Base-by-base conservation (phyloP, 306 rosid genomes). In the Styphnolobium japonicum region DNA sequence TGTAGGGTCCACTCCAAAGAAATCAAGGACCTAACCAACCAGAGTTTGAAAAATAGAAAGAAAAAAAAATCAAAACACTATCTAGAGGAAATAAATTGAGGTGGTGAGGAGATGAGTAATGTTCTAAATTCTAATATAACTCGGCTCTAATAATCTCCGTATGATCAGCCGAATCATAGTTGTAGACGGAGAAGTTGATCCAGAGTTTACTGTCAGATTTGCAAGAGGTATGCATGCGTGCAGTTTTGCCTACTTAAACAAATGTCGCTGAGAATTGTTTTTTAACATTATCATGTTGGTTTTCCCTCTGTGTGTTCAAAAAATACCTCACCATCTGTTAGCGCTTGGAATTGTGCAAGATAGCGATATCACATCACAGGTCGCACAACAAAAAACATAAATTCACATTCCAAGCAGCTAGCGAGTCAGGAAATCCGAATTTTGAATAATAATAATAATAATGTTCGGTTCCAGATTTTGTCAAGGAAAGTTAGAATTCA, bases 1-100 rank as follows among this genome's bases (percentile, higher is more conserved):
- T 19, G 84, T 80, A 51, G 90, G 92, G 81, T 95, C 90, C 78
- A 92, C 98, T 75, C 90, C 89, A 60, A 92, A 92, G 91, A 89
- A 91, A 82, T 90, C 94, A 85, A 95, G 86, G 19, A 95, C 98
- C 98, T 95, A 81, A 51, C 51, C 46, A 82, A 74, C 64, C 46
- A 81, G 34, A 11, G 21, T 19, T 16, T 42, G n/a, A 46, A 46
- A 0, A 25, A 5, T 2, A 80, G n/a, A n/a, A n/a, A 42, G 5
- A 39, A 62, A 8, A 19, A 71, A 1, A 18, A 23, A 55, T 22
- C 22, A 77, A 33, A 66, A 55, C 40, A 56, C 43, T 55, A 52
- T 16, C 31, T 29, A 61, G 22, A 27, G 48, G 73, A 70, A 55
- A 39, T 21, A 9, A 66, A 65, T 14, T 14, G 39, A n/a, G 75